Percentiles rank a stretch among this genome's conserved stretches.
Evolutionary conservation across 2,329 filamentous ascomycete species (phyloP).

Genomic region (Dactylonectria estremocensis): DNA sequence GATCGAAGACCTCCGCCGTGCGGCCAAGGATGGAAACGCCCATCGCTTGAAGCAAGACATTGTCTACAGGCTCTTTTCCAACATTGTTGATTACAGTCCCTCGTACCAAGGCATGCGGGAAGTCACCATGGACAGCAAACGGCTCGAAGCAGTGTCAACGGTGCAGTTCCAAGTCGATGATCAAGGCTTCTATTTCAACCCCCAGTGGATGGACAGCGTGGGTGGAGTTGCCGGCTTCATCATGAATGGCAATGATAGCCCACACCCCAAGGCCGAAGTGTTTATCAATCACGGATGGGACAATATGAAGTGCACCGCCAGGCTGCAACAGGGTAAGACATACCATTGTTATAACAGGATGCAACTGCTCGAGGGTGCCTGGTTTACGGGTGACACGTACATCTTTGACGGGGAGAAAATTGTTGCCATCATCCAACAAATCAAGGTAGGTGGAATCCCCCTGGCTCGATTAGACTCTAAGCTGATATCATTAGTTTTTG

Average conservation of each 20-base stretch:
- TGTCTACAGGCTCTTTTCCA: constrained; percentile 75
- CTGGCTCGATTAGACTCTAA: background rate
- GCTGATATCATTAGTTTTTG: constrained; percentile 18
- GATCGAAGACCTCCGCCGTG: constrained; percentile 66
- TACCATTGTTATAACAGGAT: constrained; percentile 73
- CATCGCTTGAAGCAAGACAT: constrained; percentile 43
- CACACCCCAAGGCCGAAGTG: constrained; percentile 67
- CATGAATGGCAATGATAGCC: constrained; percentile 68
- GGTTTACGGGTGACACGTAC: constrained; percentile 66
- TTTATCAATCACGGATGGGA: constrained; percentile 75
- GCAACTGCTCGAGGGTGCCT: constrained; percentile 63
- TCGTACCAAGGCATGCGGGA: constrained; percentile 72
- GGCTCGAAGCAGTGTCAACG: constrained; percentile 54
- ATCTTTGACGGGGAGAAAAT: constrained; percentile 68
- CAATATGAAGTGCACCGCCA: constrained; percentile 61
- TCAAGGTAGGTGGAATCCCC: constrained; percentile 58
- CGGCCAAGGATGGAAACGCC: constrained; percentile 38
- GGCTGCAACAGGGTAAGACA: constrained; percentile 52
- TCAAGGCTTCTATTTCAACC: constrained; percentile 66
- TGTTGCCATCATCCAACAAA: constrained; percentile 66
- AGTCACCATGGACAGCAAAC: constrained; percentile 62
- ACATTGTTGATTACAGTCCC: constrained; percentile 69
- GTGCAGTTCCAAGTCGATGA: constrained; percentile 66
- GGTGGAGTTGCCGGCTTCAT: constrained; percentile 74
- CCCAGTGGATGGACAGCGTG: constrained; percentile 72